phyloP scores from a whole-genome alignment of 2,329 filamentous ascomycete species.

The Zarea fungicola region DNA sequence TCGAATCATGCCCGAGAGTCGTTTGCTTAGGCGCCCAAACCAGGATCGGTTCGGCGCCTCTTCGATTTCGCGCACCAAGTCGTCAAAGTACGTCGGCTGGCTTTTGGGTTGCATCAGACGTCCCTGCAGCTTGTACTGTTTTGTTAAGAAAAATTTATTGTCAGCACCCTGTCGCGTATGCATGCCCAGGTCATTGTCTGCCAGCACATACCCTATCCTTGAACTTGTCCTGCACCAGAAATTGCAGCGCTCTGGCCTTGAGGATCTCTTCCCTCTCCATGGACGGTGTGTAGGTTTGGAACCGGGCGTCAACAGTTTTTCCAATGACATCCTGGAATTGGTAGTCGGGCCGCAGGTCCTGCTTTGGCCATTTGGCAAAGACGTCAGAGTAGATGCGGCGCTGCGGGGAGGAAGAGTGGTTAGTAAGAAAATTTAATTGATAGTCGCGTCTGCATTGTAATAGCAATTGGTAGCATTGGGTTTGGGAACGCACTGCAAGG shows the following conservation, averaged over 20 bases:
- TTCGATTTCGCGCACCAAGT: constrained; percentile 57
- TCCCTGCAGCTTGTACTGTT: constrained; percentile 38
- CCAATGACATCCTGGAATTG: constrained; percentile 55
- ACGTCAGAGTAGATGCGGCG: constrained; percentile 33
- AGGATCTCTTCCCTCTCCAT: constrained; percentile 46
- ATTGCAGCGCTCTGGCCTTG: constrained; percentile 55
- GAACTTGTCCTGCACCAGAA: constrained; percentile 56
- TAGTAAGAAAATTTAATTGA: constrained; percentile 2
- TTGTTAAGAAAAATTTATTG: too few species aligned
- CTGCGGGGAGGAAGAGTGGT: constrained; percentile 17
- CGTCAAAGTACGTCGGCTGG: constrained; percentile 59
- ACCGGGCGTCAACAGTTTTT: constrained; percentile 31
- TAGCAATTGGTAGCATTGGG: not conserved
- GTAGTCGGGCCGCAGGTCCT: constrained; percentile 56
- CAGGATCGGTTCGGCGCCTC: constrained; percentile 55
- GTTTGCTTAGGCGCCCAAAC: constrained; percentile 46
- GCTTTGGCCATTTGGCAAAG: constrained; percentile 56
- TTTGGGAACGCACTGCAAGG: constrained; percentile 2
- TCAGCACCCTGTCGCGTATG: constrained; percentile 10
- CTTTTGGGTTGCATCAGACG: constrained; percentile 52
- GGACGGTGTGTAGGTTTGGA: constrained; percentile 25
- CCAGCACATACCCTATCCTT: constrained; percentile 44
- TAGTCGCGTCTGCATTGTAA: too few species aligned
- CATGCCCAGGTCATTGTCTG: too few species aligned
- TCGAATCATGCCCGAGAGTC: constrained; percentile 54